phyloP scores from a whole-genome alignment of 108 stramenopile species.

The Nitzschia inconspicua region DNA sequence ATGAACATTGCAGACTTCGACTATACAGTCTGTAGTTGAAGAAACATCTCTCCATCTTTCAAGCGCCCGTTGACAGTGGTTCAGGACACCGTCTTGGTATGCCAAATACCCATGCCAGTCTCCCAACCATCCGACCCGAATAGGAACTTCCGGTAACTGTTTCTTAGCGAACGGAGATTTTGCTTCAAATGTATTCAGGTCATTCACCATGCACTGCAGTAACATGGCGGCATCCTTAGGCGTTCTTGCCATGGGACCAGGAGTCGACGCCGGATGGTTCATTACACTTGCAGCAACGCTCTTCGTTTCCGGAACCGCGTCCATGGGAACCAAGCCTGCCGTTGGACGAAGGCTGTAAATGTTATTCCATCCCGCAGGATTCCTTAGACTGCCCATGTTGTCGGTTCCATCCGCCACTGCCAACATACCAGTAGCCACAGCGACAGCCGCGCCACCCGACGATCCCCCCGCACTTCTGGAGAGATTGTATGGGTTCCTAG shows the following conservation, averaged over 20 bases:
- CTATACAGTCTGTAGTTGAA: background rate
- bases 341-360: slow-evolving; percentile 59
- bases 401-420: slow-evolving; percentile 50
- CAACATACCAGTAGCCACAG: slow-evolving; percentile 43
- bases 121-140: slow-evolving; percentile 47
- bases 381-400: slow-evolving; percentile 58
- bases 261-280: slow-evolving; percentile 47
- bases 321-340: slow-evolving; percentile 28
- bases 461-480: slow-evolving; percentile 44
- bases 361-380: slow-evolving; percentile 63
- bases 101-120: slow-evolving; percentile 48
- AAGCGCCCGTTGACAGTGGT: slow-evolving; percentile 27
- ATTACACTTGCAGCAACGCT: background rate
- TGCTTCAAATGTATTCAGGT: slow-evolving; percentile 31
- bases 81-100: slow-evolving; percentile 42
- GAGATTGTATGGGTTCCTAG: slow-evolving; percentile 37
- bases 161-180: slow-evolving; percentile 6
- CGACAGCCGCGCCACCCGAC: slow-evolving; percentile 57
- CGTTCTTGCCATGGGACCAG: slow-evolving; percentile 53
- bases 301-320: slow-evolving; percentile 2
- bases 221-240: slow-evolving; percentile 47
- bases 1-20: background rate
- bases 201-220: slow-evolving; percentile 41
- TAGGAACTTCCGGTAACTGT: background rate
- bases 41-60: slow-evolving; percentile 6